Evolutionary conservation across 1,284 basidiomycete species (phyloP), one percentile per base, ranked within the genome.

Genomic region (Caloboletus firmus): DNA sequence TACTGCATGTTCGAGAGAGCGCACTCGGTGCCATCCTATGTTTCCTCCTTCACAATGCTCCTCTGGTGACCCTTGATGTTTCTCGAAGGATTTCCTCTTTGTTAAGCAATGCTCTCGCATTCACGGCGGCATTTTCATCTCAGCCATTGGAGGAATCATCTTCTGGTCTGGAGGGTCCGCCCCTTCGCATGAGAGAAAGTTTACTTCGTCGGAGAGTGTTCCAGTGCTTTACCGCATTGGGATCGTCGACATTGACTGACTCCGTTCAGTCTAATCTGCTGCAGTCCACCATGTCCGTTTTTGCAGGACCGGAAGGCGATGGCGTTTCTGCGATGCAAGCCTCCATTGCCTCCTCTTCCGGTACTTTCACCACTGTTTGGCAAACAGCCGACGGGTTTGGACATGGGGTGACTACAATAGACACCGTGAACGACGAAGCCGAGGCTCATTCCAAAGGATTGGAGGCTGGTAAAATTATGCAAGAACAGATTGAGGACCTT

Each of bases 1-100:
- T 99, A 9, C 75, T 99, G 6, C 88, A 93, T 58, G 91, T 99
- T 8, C 82, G 96, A 28, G 95, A 98, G 72, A 90, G 87, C 62
- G 93, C 96, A 0, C 79, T 99, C 17, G 86, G 91, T 2, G 92
- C 95, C 2, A 88, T 99, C 35, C 78, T 93, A 35, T 88, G 87
- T 62, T 99, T 99, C 74, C 75, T 98, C 47, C 78, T 84, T 49
- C 88, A 95, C 68, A 96, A 95, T 67, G 72, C 81, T 0, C 77
- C 81, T 1, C 78, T 98, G 15, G 86, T 98, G 55, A 96, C 91
- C 11, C 83, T 96, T 7, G 97, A 98, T 64, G 91, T 96, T 12
- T 89, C 92, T 1, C 81, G 95, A 20, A 84, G 95, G 5, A 82
- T 99, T 36, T 85, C 93, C 1, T 90, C 91, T 0, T 75, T 98